Conservation (phyloP, 176 grass and related monocot species). For the Bromus sterilis region DNA sequence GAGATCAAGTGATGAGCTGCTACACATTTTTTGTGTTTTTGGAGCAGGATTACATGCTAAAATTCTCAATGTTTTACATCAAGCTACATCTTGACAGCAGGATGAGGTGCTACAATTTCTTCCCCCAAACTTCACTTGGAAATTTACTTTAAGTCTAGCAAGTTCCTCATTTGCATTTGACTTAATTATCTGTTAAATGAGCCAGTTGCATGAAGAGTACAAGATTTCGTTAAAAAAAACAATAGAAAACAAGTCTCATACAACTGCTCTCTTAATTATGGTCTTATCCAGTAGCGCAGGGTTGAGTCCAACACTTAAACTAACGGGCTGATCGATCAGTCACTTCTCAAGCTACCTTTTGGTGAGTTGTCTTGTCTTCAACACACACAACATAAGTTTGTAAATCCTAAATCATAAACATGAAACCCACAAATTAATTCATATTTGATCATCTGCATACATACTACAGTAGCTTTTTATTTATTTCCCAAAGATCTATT, state of each 20-base stretch:
- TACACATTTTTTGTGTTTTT: no score
- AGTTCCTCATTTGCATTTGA: background rate
- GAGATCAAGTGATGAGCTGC: no score
- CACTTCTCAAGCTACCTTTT: background rate
- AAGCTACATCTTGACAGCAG: background rate
- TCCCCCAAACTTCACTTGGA: background rate
- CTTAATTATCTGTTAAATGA: background rate
- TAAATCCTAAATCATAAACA: background rate
- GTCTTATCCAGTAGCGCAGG: background rate
- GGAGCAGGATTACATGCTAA: no score
- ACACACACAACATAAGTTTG: background rate
- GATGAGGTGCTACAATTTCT: background rate
- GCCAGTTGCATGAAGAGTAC: background rate
- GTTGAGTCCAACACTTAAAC: background rate
- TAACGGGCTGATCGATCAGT: background rate
- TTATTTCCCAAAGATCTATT: background rate
- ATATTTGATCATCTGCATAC: background rate
- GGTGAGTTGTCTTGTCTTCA: background rate
- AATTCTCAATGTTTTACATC: no score
- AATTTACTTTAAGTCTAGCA: background rate
- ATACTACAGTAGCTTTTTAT: accelerated
- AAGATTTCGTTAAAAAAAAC: background rate
- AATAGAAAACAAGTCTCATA: background rate
- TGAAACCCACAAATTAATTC: background rate
- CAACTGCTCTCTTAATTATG: background rate